Percentiles rank a stretch among this genome's conserved stretches.
Conservation (phyloP, 2,329 filamentous ascomycete species). For the Alternaria sp. region DNA sequence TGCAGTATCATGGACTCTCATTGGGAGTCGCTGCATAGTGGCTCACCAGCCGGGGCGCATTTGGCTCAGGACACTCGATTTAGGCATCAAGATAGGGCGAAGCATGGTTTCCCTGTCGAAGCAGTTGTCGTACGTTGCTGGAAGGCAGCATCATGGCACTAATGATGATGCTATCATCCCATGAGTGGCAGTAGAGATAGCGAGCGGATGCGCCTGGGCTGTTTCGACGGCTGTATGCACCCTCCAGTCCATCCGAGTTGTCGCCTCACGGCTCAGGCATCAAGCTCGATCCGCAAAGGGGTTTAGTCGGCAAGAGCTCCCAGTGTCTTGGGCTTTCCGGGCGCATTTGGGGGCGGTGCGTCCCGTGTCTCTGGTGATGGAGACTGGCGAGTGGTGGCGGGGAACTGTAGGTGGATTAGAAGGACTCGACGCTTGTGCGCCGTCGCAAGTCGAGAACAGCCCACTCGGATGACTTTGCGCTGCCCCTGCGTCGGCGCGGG, state of each 20-base stretch:
- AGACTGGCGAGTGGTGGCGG: constrained; percentile 29
- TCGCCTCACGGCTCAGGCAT: constrained; percentile 9
- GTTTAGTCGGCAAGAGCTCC: constrained; percentile 10
- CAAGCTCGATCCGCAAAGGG: constrained; percentile 5
- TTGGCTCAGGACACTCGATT: constrained; percentile 22
- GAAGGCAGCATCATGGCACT: constrained; percentile 3
- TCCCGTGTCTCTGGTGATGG: constrained; percentile 22
- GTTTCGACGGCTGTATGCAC: constrained; percentile 20
- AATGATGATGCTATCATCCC: constrained; percentile 2
- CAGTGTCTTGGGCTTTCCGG: constrained; percentile 8
- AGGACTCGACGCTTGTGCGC: constrained; percentile 21
- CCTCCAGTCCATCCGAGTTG: constrained; percentile 3
- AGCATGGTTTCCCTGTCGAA: constrained; percentile 19
- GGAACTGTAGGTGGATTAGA: constrained; percentile 19
- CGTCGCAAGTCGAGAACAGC: constrained; percentile 21
- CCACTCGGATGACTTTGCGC: constrained; percentile 9
- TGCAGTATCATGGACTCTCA: constrained; percentile 22
- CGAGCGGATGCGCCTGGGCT: constrained; percentile 23
- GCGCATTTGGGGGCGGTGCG: constrained; percentile 39
- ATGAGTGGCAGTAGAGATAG: constrained; percentile 13
- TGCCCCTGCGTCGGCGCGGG: constrained; percentile 35
- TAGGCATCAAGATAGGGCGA: constrained; percentile 31
- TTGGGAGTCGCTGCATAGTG: constrained; percentile 24
- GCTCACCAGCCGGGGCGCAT: constrained; percentile 35
- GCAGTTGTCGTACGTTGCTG: constrained; percentile 6